A percentile compares a stretch with the other conserved stretches of the same genome.
Evolutionary conservation across 345 rosid species (phyloP).

Genomic region (Sisymbrium altissimum): DNA sequence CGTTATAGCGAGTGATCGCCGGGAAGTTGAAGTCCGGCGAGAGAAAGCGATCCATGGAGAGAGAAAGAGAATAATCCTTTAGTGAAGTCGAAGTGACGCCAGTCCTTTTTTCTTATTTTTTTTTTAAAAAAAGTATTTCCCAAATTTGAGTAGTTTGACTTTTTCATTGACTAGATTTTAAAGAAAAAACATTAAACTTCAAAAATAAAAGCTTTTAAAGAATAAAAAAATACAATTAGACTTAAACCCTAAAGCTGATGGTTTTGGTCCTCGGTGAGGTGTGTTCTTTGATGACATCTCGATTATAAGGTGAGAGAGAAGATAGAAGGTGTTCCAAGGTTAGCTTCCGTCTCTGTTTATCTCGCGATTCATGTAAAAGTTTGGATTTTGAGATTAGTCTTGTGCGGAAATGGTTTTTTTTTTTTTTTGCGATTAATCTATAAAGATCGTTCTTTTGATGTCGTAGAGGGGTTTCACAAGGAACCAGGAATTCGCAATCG

Average conservation of each 20-base stretch:
- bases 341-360: background rate
- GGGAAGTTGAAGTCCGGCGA: constrained; percentile 19
- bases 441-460: background rate
- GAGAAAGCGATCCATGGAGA: constrained; percentile 14
- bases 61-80: constrained; percentile 13
- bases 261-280: constrained; percentile 1
- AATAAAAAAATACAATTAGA: background rate
- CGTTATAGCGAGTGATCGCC: constrained; percentile 1
- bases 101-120: background rate
- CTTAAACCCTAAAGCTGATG: constrained; percentile 23
- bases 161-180: background rate
- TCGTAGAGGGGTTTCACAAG: background rate
- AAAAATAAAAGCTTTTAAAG: background rate
- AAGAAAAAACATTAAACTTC: background rate
- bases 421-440: background rate
- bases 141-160: constrained; percentile 7
- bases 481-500: background rate
- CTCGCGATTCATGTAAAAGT: background rate
- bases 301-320: background rate
- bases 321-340: background rate
- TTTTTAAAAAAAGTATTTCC: background rate
- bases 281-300: constrained; percentile 8
- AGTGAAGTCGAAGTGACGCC: background rate
- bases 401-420: background rate
- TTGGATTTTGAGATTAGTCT: background rate